A percentile compares a stretch with the other conserved stretches of the same genome.
These are phyloP conservation scores for Cynara cardunculus DNA, from an alignment of 129 eudicot genomes.

Conservation along the genomic window DNA sequence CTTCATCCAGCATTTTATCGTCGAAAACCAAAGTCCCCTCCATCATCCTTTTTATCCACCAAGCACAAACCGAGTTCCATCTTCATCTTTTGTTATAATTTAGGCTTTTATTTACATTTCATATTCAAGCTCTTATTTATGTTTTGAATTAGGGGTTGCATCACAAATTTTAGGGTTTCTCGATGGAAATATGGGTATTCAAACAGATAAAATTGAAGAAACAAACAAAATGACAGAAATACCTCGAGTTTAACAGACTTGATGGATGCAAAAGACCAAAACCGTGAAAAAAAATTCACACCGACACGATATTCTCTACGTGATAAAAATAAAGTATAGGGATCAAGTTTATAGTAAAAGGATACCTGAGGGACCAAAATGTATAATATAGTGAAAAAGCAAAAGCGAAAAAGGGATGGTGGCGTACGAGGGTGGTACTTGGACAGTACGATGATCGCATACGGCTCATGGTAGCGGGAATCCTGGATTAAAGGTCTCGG, in stretches of 20 bases:
- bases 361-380: neutral
- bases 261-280: neutral
- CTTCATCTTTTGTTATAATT: neutral
- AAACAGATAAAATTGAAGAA: neutral
- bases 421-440: slow-evolving; percentile 35
- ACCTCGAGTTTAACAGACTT: neutral
- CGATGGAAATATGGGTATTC: neutral
- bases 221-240: too few relatives aligned
- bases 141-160: neutral
- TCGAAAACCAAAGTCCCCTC: neutral
- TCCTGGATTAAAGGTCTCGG: slow-evolving; percentile 21
- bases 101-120: neutral
- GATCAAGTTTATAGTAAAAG: neutral
- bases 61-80: neutral
- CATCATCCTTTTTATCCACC: neutral
- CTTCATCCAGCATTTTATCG: neutral
- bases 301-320: neutral
- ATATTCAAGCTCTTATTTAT: neutral
- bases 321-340: neutral
- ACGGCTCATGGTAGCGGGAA: slow-evolving; percentile 33
- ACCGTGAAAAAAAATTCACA: neutral
- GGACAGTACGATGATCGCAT: slow-evolving; percentile 27
- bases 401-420: slow-evolving; percentile 5
- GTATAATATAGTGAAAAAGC: neutral
- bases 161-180: neutral